Conservation (phyloP, 176 grass and related monocot species). For the bread wheat (Triticum aestivum) region DNA sequence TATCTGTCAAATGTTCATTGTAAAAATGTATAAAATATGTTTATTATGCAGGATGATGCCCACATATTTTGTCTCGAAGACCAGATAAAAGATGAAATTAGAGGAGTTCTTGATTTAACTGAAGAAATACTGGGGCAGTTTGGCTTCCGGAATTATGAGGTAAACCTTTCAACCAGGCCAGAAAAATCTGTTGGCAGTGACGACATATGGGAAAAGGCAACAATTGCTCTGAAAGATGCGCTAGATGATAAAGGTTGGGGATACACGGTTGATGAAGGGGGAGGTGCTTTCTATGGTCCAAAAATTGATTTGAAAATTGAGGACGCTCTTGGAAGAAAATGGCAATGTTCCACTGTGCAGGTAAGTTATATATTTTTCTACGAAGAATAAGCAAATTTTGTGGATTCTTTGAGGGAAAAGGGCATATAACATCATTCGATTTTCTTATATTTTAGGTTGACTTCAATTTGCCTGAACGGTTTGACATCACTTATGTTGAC, state of each 20-base stretch:
- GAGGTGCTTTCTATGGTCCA: slow-evolving; percentile 94
- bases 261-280: slow-evolving; percentile 93
- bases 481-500: slow-evolving; percentile 89
- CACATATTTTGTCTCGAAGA: slow-evolving; percentile 95
- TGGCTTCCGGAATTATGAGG: slow-evolving; percentile 76
- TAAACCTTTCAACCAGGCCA: slow-evolving; percentile 91
- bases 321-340: slow-evolving; percentile 95
- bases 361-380: slow-evolving; percentile 39
- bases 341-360: slow-evolving; percentile 96
- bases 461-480: slow-evolving; percentile 88
- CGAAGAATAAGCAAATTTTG: not conserved
- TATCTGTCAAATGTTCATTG: slow-evolving; percentile 7
- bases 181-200: slow-evolving; percentile 89
- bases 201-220: slow-evolving; percentile 94
- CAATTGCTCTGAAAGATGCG: slow-evolving; percentile 71
- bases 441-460: slow-evolving; percentile 61
- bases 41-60: slow-evolving; percentile 83
- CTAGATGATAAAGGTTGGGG: slow-evolving; percentile 89
- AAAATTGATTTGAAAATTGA: slow-evolving; percentile 99
- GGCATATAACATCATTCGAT: not conserved
- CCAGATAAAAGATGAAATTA: slow-evolving; percentile 89
- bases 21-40: not conserved
- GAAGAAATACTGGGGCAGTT: slow-evolving; percentile 91
- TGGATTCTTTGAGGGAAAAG: not conserved
- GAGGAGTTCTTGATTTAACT: slow-evolving; percentile 82